phyloP scores from a whole-genome alignment of 257 asterid species.

The Sherardia arvensis region DNA sequence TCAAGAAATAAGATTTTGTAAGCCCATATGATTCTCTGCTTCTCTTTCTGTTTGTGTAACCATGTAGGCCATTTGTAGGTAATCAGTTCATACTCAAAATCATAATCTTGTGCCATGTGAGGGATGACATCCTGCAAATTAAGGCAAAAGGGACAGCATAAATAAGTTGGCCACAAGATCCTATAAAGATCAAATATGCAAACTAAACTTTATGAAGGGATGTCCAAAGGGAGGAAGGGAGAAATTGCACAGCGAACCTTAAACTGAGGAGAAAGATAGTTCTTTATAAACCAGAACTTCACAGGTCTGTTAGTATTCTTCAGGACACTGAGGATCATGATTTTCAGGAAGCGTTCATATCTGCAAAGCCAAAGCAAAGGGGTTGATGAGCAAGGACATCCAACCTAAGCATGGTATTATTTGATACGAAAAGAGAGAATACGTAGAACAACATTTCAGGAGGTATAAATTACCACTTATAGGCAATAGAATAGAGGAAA shows the following conservation, averaged over 20 bases:
- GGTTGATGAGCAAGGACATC: background rate
- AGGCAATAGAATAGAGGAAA: no score
- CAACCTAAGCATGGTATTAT: background rate
- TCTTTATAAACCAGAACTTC: slow-evolving; percentile 98
- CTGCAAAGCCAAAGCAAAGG: slow-evolving; percentile 34
- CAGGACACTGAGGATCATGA: slow-evolving; percentile 90
- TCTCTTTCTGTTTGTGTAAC: slow-evolving; percentile 97
- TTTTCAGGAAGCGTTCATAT: slow-evolving; percentile 88
- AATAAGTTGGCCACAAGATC: slow-evolving; percentile 3
- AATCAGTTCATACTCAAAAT: slow-evolving; percentile 82
- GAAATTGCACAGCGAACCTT: slow-evolving; percentile 41
- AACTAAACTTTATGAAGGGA: slow-evolving; percentile 5
- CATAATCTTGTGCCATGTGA: slow-evolving; percentile 86
- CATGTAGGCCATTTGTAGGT: slow-evolving; percentile 99
- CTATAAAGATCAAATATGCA: background rate
- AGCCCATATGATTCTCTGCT: slow-evolving; percentile 96
- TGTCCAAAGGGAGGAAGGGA: background rate
- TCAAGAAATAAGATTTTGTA: slow-evolving; percentile 91
- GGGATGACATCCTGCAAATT: slow-evolving; percentile 80
- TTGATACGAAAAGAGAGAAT: background rate
- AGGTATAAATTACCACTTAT: background rate
- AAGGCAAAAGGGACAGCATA: slow-evolving; percentile 9
- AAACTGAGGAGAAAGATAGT: slow-evolving; percentile 95
- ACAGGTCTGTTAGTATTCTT: slow-evolving; percentile 83
- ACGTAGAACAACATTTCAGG: background rate